Conservation (phyloP, 179 eudicot species). For the Actinidia polygama region DNA sequence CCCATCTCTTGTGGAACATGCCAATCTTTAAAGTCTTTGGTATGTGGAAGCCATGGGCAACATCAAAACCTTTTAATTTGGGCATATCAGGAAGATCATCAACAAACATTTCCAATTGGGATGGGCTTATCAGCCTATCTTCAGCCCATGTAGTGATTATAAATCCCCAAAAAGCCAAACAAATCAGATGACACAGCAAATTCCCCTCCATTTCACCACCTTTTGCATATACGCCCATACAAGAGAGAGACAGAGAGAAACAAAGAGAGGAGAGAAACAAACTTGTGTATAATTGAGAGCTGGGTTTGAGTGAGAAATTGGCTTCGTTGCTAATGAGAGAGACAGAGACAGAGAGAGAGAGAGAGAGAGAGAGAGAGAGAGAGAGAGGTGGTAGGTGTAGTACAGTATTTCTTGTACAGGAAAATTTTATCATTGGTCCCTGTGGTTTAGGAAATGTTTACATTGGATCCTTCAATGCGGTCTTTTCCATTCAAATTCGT, state of each 20-base stretch:
- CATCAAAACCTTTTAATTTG: conserved; percentile 47
- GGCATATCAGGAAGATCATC: conserved; percentile 69
- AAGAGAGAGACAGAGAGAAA: not conserved
- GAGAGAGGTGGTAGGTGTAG: no score
- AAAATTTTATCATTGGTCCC: no score
- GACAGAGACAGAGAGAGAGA: not conserved
- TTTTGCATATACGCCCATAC: no score
- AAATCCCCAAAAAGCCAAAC: conserved; percentile 12
- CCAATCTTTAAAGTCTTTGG: conserved; percentile 49
- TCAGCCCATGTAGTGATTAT: conserved; percentile 17
- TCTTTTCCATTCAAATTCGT: no score
- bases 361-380: not conserved
- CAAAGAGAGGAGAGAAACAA: not conserved
- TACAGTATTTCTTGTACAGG: no score
- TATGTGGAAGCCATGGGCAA: conserved; percentile 34
- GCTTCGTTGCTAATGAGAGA: not conserved
- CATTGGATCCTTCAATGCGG: no score
- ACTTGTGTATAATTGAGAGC: no score
- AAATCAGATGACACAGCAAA: not conserved
- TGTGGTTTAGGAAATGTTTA: no score
- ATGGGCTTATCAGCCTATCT: conserved; percentile 15
- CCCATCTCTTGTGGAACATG: conserved; percentile 73
- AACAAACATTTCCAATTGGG: conserved; percentile 58
- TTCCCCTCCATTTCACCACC: conserved; percentile 6
- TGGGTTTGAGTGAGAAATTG: not conserved